Base-by-base conservation (phyloP, 2,329 filamentous ascomycete species). In the Dactylellina haptotyla region DNA sequence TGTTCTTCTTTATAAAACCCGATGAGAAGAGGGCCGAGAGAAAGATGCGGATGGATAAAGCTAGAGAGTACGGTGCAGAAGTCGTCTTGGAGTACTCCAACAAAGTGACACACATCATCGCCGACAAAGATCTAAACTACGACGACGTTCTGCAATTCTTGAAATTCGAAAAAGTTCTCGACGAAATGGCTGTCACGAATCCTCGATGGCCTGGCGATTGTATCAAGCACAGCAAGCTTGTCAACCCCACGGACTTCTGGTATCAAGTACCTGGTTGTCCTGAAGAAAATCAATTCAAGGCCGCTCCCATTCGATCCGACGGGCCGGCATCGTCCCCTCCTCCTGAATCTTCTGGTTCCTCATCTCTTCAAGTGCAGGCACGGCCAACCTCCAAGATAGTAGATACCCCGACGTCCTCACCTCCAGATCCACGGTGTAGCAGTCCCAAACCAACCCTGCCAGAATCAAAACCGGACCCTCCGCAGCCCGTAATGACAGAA, bases 101-200 rank as follows among this genome's bases (percentile, higher is more conserved):
- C 14, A 81, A 81, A 20, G 86, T 95, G 14, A 96, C 90, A 0
- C 92, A 97, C 81, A 82, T 96, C 53, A 85, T 98, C 69, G 89
- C 92, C 1, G 93, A 97, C 78, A 89, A 87, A 75, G 81, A 81
- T 0, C 81, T 95, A 54, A 82, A 82, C 0, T 93, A 88, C 78
- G 80, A 84, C 2, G 86, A 93, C 65, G 83, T 96, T 4, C 79
- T 88, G 62, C 82, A 81, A 9, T 84, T 86, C 73, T 79, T 92
- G 2, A 84, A 84, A 65, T 28, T 83, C 4, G 80, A 83, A 2
- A 75, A 76, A 1, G 77, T 88, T 53, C 84, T 86, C 20, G 84
- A 85, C 4, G 78, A 80, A n/a, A 79, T 87, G 10, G 77, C 84
- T 1, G 77, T 96, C 2, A 88, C 93, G 9, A 89, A 88, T 66